These are phyloP conservation scores for Hortiboletus flavorubellus DNA, from an alignment of 768 basidiomycete species.

Conservation along the genomic window DNA sequence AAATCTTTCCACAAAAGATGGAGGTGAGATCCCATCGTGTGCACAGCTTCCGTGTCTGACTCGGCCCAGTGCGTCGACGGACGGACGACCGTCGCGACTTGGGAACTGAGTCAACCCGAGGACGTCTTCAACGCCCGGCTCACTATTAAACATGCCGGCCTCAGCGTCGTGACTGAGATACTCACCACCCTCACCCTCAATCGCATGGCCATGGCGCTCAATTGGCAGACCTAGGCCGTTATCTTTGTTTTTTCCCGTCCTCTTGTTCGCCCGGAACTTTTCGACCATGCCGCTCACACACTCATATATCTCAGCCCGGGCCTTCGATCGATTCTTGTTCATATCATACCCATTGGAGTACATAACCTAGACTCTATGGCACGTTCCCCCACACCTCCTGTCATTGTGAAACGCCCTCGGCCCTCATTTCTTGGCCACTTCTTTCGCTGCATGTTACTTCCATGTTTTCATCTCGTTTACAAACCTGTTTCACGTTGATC, in stretches of 20 bases:
- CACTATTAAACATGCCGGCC: conserved; percentile 53
- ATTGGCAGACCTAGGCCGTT: conserved; percentile 39
- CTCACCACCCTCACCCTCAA: conserved; percentile 72
- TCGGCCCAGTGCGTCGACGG: conserved; percentile 57
- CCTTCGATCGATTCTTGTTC: not conserved
- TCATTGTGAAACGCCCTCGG: conserved; percentile 19
- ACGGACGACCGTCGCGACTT: conserved; percentile 58
- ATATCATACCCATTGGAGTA: not conserved
- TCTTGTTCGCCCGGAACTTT: no score
- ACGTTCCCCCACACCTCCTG: conserved; percentile 4
- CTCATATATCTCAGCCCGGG: conserved; percentile 5
- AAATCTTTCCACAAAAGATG: conserved; percentile 55
- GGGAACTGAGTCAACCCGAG: conserved; percentile 59
- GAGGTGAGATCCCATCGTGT: conserved; percentile 44
- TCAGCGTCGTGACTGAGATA: conserved; percentile 71
- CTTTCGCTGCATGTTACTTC: conserved; percentile 6
- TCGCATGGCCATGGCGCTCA: conserved; percentile 60
- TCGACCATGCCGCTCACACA: conserved; percentile 6
- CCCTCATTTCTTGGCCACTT: not conserved
- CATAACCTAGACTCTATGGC: conserved; percentile 2
- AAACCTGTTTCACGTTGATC: not conserved
- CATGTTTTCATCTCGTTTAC: conserved; percentile 11
- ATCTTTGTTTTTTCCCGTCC: not conserved
- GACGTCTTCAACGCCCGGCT: conserved; percentile 59
- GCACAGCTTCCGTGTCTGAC: conserved; percentile 1